Conservation (phyloP, 2,329 filamentous ascomycete genomes). For the Atkinsonella hypoxylon region DNA sequence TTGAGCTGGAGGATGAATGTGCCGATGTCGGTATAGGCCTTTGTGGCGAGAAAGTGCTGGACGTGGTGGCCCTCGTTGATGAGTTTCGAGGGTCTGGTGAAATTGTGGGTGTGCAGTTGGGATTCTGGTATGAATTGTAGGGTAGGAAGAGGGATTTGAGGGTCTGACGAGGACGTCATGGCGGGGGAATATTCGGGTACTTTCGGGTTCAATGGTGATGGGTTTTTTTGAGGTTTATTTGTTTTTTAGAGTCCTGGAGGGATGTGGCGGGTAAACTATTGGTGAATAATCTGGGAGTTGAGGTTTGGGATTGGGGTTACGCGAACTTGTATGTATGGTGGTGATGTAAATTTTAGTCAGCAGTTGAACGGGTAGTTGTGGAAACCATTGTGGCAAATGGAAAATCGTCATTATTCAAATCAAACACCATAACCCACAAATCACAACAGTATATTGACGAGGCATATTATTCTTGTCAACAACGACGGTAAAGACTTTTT, state of each 20-base stretch:
- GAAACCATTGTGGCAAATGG: not conserved
- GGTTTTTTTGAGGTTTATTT: not conserved
- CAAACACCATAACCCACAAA: too few species aligned
- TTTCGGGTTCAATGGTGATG: not conserved
- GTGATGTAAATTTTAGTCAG: conserved; percentile 2
- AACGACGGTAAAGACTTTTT: too few species aligned
- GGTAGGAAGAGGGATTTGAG: conserved; percentile 14
- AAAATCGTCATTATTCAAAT: not conserved
- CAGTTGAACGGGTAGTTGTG: not conserved
- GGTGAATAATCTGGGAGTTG: not conserved
- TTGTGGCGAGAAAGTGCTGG: conserved; percentile 62
- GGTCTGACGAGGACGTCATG: conserved; percentile 13
- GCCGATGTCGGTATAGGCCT: conserved; percentile 79
- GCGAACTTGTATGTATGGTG: not conserved
- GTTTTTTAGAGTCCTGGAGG: not conserved
- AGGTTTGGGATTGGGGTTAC: not conserved
- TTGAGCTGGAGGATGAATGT: conserved; percentile 85
- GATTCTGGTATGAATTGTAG: conserved; percentile 38
- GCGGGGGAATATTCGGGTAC: not conserved
- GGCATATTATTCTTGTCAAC: too few species aligned
- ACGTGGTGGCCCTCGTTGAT: conserved; percentile 84
- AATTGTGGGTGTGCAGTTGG: conserved; percentile 31
- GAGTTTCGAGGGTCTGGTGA: conserved; percentile 59
- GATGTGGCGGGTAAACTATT: not conserved
- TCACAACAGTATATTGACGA: too few species aligned